Conservation (phyloP, 2,329 filamentous ascomycete species). For the Scedosporium minutisporum region DNA sequence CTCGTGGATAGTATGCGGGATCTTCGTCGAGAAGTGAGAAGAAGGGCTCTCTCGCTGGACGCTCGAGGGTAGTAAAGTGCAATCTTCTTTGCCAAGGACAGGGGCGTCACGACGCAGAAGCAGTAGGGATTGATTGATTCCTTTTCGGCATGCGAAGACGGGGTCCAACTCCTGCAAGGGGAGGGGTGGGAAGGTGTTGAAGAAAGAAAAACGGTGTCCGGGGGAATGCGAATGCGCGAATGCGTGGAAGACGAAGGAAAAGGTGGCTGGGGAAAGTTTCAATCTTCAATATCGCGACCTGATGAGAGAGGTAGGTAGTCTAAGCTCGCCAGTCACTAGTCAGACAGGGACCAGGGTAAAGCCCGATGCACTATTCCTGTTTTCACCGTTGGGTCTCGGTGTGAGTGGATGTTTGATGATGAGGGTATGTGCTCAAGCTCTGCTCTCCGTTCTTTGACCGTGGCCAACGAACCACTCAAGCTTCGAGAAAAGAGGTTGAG, state of each 20-base stretch:
- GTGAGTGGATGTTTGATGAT: not conserved
- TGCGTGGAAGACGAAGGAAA: not conserved
- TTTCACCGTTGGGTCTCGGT: not conserved
- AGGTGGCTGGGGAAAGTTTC: not conserved
- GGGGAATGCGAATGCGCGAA: not conserved
- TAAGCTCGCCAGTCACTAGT: not conserved
- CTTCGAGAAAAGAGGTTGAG: not conserved
- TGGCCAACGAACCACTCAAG: not conserved
- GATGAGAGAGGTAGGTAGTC: not conserved
- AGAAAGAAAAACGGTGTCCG: not conserved
- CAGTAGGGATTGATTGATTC: not conserved
- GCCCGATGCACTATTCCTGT: not conserved
- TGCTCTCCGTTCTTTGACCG: not conserved
- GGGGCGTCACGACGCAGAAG: not conserved
- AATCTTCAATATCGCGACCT: not conserved
- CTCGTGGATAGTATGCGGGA: not conserved
- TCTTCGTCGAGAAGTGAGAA: not conserved
- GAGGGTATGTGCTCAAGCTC: not conserved
- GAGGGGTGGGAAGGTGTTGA: not conserved
- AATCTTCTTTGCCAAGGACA: not conserved
- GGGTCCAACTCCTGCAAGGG: not conserved
- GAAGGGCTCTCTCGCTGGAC: not conserved
- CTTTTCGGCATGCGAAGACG: not conserved
- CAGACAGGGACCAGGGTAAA: not conserved
- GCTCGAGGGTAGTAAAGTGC: not conserved